phyloP scores from a whole-genome alignment of 2,329 filamentous ascomycete genomes.

The Myriosclerotinia scirpicola region DNA sequence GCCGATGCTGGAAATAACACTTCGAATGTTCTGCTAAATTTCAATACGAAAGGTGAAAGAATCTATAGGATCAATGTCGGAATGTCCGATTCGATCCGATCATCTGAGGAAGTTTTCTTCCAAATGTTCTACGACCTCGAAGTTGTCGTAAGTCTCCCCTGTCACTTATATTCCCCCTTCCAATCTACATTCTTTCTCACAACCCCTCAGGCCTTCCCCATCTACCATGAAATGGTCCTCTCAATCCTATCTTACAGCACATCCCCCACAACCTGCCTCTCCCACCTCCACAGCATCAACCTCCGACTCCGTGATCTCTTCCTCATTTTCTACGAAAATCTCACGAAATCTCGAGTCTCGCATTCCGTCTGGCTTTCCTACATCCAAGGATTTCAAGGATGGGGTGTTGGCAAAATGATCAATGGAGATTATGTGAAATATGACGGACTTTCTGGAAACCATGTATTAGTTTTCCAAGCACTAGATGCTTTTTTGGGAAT shows the following conservation, averaged over 20 bases:
- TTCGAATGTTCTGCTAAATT: slow-evolving; percentile 10
- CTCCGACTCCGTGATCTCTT: slow-evolving; percentile 3
- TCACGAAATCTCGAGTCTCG: neutral
- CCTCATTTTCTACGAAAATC: slow-evolving; percentile 21
- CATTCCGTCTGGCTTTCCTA: slow-evolving; percentile 18
- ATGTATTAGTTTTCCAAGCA: slow-evolving; percentile 20
- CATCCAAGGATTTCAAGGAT: slow-evolving; percentile 19
- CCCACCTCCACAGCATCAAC: slow-evolving; percentile 8
- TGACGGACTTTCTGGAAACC: slow-evolving; percentile 18
- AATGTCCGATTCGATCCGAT: slow-evolving; percentile 15
- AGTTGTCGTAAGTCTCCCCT: slow-evolving; percentile 7
- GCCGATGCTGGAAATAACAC: slow-evolving; percentile 19
- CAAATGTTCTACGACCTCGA: slow-evolving; percentile 23
- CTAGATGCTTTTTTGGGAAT: slow-evolving; percentile 14
- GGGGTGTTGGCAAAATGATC: slow-evolving; percentile 12
- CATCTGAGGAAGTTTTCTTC: slow-evolving; percentile 22
- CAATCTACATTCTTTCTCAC: neutral
- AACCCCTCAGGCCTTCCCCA: slow-evolving; percentile 7
- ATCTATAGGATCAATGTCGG: slow-evolving; percentile 17
- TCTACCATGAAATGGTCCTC: slow-evolving; percentile 17
- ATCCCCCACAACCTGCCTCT: neutral
- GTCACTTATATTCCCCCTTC: no score
- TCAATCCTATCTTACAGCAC: neutral
- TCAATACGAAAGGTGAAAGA: slow-evolving; percentile 11
- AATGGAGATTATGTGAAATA: slow-evolving; percentile 14